Evolutionary conservation across 108 stramenopile species (phyloP), one percentile per base, ranked within the genome.

Genomic region (Cyclotella choctawhatcheeana): DNA sequence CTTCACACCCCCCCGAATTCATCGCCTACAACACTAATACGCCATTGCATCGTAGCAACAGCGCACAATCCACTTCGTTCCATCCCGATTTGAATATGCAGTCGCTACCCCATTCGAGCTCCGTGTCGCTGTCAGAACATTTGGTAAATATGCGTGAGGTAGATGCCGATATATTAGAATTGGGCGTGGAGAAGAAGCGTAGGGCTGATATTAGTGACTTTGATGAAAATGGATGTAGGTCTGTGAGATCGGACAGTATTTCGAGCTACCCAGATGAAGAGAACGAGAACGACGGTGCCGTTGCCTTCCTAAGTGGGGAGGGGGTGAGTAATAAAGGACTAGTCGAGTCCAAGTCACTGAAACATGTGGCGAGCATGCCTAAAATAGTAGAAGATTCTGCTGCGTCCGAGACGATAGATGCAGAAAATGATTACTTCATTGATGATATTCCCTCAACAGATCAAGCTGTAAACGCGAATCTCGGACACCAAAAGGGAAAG

Each of bases 91-190:
- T n/a, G n/a, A n/a, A n/a, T n/a, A n/a, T n/a, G n/a, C n/a, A n/a
- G n/a, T n/a, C n/a, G n/a, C n/a, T n/a, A n/a, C n/a, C n/a, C n/a
- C n/a, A n/a, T n/a, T n/a, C n/a, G n/a, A n/a, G n/a, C n/a, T n/a
- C n/a, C n/a, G n/a, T n/a, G n/a, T n/a, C n/a, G n/a, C n/a, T n/a
- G n/a, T n/a, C n/a, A n/a, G n/a, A 21, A 26, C 22, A 27, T 26
- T 27, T 64, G 1, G 63, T 64, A 45, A 60, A 60, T 13, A 43
- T 64, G 63, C 65, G 77, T 8, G 73, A 79, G 48, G 58, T 68
- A 20, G 77, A 79, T 40, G 77, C 77, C 5, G 77, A 79, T 27
- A 79, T 79, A 29, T 61, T 79, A 59, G 77, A 79, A 35, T 67
- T 68, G 73, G 77, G 77, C 35, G 73, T 79, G 21, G 77, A 78